Evolutionary conservation across 2,329 filamentous ascomycete genomes (phyloP).

Genomic region (Talaromyces pinophilus): DNA sequence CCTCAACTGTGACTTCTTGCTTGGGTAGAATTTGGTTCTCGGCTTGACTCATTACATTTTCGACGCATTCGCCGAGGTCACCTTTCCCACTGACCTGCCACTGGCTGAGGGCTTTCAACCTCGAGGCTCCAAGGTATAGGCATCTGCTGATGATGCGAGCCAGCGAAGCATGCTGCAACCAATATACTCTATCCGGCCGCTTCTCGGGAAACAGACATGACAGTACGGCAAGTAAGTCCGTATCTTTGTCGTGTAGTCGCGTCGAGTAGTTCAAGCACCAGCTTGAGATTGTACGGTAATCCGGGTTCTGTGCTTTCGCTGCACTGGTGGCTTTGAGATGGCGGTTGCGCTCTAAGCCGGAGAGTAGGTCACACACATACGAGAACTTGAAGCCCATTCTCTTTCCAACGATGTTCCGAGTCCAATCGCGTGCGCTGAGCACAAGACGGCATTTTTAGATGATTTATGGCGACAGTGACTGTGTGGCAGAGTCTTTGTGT

Average conservation of each 20-base stretch:
- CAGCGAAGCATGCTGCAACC: conserved; percentile 62
- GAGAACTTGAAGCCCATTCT: conserved; percentile 59
- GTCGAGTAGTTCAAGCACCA: conserved; percentile 71
- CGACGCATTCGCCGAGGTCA: conserved; percentile 72
- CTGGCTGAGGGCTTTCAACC: conserved; percentile 61
- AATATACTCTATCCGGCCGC: conserved; percentile 76
- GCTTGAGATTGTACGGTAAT: conserved; percentile 52
- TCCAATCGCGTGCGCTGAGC: neutral
- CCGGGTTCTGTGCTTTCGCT: conserved; percentile 34
- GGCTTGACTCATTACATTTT: conserved; percentile 63
- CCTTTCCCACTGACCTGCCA: conserved; percentile 62
- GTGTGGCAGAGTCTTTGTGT: neutral
- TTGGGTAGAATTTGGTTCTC: conserved; percentile 47
- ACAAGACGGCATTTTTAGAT: conserved; percentile 16
- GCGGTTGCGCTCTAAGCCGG: conserved; percentile 60
- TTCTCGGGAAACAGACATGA: conserved; percentile 75
- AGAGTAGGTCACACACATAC: conserved; percentile 72
- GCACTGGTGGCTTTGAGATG: conserved; percentile 36
- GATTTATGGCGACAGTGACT: neutral
- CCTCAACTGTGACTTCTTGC: conserved; percentile 64
- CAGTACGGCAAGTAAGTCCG: conserved; percentile 65
- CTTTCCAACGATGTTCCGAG: conserved; percentile 15
- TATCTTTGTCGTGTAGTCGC: conserved; percentile 58
- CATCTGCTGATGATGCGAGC: conserved; percentile 67
- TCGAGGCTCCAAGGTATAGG: conserved; percentile 64